phyloP scores from a whole-genome alignment of 805 yeast genomes.

The Yarrowia bubula region DNA sequence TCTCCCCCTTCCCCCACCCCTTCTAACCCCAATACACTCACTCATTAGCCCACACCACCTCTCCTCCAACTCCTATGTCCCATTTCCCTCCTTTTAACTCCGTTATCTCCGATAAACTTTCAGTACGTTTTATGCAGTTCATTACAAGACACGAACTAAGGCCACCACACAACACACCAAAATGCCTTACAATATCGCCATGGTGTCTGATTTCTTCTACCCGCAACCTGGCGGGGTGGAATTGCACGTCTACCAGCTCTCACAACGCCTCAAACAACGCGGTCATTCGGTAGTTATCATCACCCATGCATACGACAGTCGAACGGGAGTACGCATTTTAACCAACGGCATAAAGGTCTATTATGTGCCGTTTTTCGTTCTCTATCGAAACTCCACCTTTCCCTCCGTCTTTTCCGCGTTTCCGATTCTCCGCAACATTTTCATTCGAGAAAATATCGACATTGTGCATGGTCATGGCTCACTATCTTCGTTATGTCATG shows the following conservation, averaged over 20 bases:
- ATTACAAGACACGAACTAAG: no score
- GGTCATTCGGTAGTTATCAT: conserved; percentile 86
- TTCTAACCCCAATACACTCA: no score
- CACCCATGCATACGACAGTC: conserved; percentile 82
- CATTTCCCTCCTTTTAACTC: no score
- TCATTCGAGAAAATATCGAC: conserved; percentile 80
- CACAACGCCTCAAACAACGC: conserved; percentile 67
- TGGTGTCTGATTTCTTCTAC: conserved; percentile 96
- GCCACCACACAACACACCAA: neutral
- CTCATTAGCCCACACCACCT: no score
- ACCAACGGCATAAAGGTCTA: conserved; percentile 92
- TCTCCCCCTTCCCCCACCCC: no score
- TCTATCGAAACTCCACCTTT: conserved; percentile 79
- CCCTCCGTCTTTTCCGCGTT: conserved; percentile 89
- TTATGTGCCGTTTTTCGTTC: conserved; percentile 76
- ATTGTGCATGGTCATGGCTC: conserved; percentile 96
- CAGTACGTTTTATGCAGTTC: no score
- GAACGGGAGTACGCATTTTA: conserved; percentile 77
- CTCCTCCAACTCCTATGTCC: no score
- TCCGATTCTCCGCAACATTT: conserved; percentile 79
- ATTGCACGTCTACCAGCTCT: conserved; percentile 85
- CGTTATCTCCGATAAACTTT: neutral
- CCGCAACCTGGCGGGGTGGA: conserved; percentile 99
- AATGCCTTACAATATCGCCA: conserved; percentile 36
- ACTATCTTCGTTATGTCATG: conserved; percentile 80